Percentiles rank a stretch among this genome's conserved stretches.
phyloP scores from a whole-genome alignment of 1,284 basidiomycete genomes.

The Leccinum pallidistipes region DNA sequence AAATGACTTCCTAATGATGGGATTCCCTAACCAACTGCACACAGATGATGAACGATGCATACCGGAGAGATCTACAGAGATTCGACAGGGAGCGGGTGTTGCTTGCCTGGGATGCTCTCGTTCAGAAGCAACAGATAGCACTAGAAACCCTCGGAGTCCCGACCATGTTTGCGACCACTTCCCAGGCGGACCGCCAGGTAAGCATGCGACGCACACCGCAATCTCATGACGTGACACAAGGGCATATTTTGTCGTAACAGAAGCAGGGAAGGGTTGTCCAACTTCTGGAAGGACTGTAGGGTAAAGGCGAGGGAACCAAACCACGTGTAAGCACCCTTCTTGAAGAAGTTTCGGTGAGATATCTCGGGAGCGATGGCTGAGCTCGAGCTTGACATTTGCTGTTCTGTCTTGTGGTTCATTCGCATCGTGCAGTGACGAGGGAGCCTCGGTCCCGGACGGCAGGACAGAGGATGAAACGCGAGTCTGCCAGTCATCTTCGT shows the following conservation, averaged over 20 bases:
- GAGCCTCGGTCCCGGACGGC: slow-evolving; percentile 4
- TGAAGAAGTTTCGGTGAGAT: background rate
- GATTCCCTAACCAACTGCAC: slow-evolving; percentile 12
- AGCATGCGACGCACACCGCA: slow-evolving; percentile 16
- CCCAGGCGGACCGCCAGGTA: slow-evolving; percentile 56
- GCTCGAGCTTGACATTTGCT: background rate
- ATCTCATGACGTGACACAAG: slow-evolving; percentile 1
- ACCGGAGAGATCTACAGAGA: slow-evolving; percentile 58
- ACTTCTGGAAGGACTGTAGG: slow-evolving; percentile 37
- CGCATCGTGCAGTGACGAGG: background rate
- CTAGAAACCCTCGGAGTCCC: slow-evolving; percentile 64
- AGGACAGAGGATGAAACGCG: slow-evolving; percentile 3
- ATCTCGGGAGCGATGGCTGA: background rate
- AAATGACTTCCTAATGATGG: slow-evolving; percentile 6
- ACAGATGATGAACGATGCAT: slow-evolving; percentile 62
- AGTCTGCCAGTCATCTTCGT: slow-evolving; percentile 9
- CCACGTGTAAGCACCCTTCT: slow-evolving; percentile 6
- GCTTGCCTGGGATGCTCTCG: slow-evolving; percentile 72
- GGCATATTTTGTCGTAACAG: slow-evolving; percentile 30
- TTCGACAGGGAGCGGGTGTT: slow-evolving; percentile 68
- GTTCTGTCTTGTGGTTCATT: background rate
- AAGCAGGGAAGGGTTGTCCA: slow-evolving; percentile 43
- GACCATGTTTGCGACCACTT: slow-evolving; percentile 61
- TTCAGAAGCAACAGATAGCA: slow-evolving; percentile 63
- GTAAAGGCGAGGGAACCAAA: slow-evolving; percentile 3